Evolutionary conservation across 2,329 filamentous ascomycete genomes (phyloP).

Genomic region (Teratosphaeriaceae sp.): DNA sequence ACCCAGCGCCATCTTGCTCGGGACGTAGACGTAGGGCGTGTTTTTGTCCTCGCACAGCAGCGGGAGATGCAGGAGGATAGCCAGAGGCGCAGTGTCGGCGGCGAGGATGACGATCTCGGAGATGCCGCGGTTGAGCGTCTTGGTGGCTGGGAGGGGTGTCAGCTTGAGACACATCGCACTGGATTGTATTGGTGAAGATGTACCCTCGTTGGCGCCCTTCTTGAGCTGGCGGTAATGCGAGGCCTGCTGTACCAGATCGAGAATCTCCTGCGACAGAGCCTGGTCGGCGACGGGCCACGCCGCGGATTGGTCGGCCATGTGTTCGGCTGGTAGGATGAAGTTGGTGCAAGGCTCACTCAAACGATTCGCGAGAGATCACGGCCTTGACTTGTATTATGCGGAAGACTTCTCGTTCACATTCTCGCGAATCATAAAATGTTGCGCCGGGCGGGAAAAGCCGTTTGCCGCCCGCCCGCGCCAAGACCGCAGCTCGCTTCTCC

Average conservation of each 20-base stretch:
- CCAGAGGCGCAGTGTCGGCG: constrained; percentile 78
- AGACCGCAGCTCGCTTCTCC: too few relatives aligned
- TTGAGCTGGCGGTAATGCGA: constrained; percentile 61
- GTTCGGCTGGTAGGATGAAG: constrained; percentile 13
- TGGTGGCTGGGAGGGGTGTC: constrained; percentile 49
- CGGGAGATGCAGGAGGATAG: constrained; percentile 83
- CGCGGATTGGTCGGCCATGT: constrained; percentile 44
- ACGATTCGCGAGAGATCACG: constrained; percentile 25
- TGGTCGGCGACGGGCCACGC: constrained; percentile 37
- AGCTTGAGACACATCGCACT: constrained; percentile 1
- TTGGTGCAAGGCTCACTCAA: constrained; percentile 26
- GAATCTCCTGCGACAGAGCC: constrained; percentile 44
- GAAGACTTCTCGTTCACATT: too few relatives aligned
- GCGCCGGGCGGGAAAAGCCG: too few relatives aligned
- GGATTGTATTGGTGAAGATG: constrained; percentile 7
- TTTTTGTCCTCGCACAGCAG: constrained; percentile 76
- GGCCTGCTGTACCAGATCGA: constrained; percentile 58
- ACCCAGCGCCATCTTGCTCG: constrained; percentile 74
- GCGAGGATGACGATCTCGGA: constrained; percentile 84
- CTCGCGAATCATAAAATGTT: too few relatives aligned
- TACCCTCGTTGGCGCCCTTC: constrained; percentile 73
- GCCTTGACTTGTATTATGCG: too few relatives aligned
- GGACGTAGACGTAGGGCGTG: constrained; percentile 52
- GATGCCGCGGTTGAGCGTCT: constrained; percentile 86
- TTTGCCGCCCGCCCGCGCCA: too few relatives aligned